phyloP scores from a whole-genome alignment of 768 basidiomycete genomes.

The Russula sp. region DNA sequence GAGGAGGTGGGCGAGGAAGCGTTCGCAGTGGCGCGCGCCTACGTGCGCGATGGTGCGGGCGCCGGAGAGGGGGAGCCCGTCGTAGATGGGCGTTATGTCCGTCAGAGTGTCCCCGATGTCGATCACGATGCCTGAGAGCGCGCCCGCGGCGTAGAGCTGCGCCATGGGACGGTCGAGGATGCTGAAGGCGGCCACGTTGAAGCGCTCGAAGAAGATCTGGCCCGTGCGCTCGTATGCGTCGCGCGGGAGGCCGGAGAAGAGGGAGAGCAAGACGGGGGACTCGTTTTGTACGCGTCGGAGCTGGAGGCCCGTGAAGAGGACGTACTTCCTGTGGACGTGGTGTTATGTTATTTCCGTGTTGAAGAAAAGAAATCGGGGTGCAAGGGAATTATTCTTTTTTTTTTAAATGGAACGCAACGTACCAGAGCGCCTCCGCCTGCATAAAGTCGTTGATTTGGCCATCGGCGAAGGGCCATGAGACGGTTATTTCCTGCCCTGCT shows the following conservation, averaged over 20 bases:
- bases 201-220: slow-evolving; percentile 87
- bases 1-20: slow-evolving; percentile 68
- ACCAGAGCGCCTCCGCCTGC: slow-evolving; percentile 90
- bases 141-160: slow-evolving; percentile 73
- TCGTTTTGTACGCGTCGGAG: slow-evolving; percentile 82
- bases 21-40: slow-evolving; percentile 67
- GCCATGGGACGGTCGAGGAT: slow-evolving; percentile 80
- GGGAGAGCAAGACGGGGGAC: slow-evolving; percentile 74
- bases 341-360: background rate
- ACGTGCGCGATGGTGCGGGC: slow-evolving; percentile 53
- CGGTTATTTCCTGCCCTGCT: slow-evolving; percentile 61
- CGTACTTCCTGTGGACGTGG: slow-evolving; percentile 60
- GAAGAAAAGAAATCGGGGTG: background rate
- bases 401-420: slow-evolving; percentile 14
- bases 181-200: slow-evolving; percentile 80
- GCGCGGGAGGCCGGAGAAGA: slow-evolving; percentile 60
- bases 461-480: slow-evolving; percentile 81
- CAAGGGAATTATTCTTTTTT: no score
- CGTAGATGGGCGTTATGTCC: slow-evolving; percentile 72
- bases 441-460: slow-evolving; percentile 70
- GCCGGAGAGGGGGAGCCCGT: slow-evolving; percentile 55
- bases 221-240: slow-evolving; percentile 65
- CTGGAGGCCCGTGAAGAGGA: slow-evolving; percentile 68
- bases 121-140: slow-evolving; percentile 67
- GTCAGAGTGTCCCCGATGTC: slow-evolving; percentile 76